Base-by-base conservation (phyloP, 495 filamentous ascomycete species). In the Halenospora varia region DNA sequence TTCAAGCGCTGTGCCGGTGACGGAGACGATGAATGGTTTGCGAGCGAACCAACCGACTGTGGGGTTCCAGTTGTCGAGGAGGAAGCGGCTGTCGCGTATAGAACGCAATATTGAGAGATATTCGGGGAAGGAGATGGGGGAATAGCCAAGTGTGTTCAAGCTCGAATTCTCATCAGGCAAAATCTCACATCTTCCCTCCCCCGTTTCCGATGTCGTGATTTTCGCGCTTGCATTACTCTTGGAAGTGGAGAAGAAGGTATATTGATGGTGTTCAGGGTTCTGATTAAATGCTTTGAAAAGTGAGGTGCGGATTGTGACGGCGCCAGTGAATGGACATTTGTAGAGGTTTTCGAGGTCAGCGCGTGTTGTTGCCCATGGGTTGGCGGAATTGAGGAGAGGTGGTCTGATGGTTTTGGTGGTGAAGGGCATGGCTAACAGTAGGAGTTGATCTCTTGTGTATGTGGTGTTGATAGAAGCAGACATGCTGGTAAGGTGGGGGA, bases 141-240 rank as follows among this genome's bases (percentile, higher is more conserved):
- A 90, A 55, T 88, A 82, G 22, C 91, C 86, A 26, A 89, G 76
- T 1, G 79, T 83, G 62, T 88, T 85, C 15, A 96, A 70, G 53
- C 85, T 92, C 1, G 82, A 78, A n/a, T 52, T 76, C 23, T 57
- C 56, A 13, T 41, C 60, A 10, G 42, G 25, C 11, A 23, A 17
- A 13, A 59, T 51, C 22, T 40, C 35, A 1, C 44, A 26, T 0
- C 57, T 49, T 0, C 61, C 58, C 25, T 61, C 51, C 0, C 35
- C 2, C 2, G n/a, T n/a, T n/a, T 11, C 10, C 3, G 48, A 41
- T 1, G 51, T 22, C 19, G 47, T 19, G 26, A 56, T 25, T 3
- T 11, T 15, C 4, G 55, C 10, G 11, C 62, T 56, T 2, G 65
- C 6, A 26, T 71, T 63, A 0, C 57, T 57, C 11, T 75, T 81